Conservation (phyloP, 2,329 filamentous ascomycete genomes). For the Monosporascus ibericus region DNA sequence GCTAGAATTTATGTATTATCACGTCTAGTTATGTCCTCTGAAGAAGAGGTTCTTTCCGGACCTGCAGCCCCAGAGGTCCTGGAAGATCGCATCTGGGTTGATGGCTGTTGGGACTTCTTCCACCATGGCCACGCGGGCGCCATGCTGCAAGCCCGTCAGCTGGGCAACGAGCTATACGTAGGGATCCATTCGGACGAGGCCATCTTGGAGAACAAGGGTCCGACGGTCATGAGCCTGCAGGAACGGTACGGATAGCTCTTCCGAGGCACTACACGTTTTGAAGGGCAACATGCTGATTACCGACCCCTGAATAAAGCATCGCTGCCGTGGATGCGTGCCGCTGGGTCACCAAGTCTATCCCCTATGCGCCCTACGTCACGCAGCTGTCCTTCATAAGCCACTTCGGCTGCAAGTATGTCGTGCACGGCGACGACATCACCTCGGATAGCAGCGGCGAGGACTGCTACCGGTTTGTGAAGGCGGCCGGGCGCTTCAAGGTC, state of each 20-base stretch:
- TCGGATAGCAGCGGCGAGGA: conserved; percentile 90
- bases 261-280: conserved; percentile 9
- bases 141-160: conserved; percentile 89
- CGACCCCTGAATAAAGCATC: conserved; percentile 45
- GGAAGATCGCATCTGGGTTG: conserved; percentile 85
- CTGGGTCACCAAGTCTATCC: conserved; percentile 81
- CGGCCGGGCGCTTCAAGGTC: conserved; percentile 88
- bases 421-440: conserved; percentile 95
- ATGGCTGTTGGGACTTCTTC: conserved; percentile 98
- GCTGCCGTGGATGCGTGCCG: conserved; percentile 91
- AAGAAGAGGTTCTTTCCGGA: conserved; percentile 20
- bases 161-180: conserved; percentile 82
- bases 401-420: conserved; percentile 92
- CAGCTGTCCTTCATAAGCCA: conserved; percentile 89
- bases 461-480: conserved; percentile 97
- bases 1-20: neutral
- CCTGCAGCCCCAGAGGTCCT: conserved; percentile 47
- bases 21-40: conserved; percentile 13
- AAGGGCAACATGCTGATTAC: conserved; percentile 21
- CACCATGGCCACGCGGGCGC: conserved; percentile 97
- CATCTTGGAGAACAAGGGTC: conserved; percentile 94
- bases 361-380: conserved; percentile 90
- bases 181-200: conserved; percentile 94
- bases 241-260: conserved; percentile 57
- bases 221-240: conserved; percentile 89